Conservation (phyloP, 768 basidiomycete species). For the Suillus luteus region DNA sequence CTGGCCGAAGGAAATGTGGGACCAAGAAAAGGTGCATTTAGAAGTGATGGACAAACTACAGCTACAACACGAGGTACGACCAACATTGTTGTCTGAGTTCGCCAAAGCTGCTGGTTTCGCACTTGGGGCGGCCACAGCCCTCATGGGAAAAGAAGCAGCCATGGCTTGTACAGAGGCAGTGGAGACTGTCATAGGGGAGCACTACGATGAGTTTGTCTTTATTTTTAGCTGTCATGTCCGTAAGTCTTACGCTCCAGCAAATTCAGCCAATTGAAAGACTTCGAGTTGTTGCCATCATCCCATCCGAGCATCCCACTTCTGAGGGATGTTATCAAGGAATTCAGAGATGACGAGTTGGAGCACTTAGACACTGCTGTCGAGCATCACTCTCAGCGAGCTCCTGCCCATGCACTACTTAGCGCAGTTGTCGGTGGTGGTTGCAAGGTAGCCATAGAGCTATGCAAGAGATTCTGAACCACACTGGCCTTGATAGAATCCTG, state of each 20-base stretch:
- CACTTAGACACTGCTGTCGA: conserved; percentile 91
- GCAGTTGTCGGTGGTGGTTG: conserved; percentile 85
- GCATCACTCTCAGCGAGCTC: conserved; percentile 85
- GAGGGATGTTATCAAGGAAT: conserved; percentile 72
- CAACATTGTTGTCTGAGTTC: conserved; percentile 79
- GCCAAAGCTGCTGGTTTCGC: conserved; percentile 89
- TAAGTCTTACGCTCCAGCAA: conserved; percentile 8
- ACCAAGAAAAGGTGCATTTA: conserved; percentile 92
- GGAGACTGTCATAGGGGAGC: conserved; percentile 96
- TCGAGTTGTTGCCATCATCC: conserved; percentile 59
- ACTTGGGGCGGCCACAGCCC: conserved; percentile 80
- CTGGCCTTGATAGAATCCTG: background rate
- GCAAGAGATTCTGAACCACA: conserved; percentile 67
- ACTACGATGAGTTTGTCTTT: conserved; percentile 91
- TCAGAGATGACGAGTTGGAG: conserved; percentile 93
- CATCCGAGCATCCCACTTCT: conserved; percentile 83
- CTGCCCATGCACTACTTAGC: conserved; percentile 88
- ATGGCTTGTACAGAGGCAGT: conserved; percentile 99
- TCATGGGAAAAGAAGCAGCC: conserved; percentile 90
- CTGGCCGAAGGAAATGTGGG: conserved; percentile 90
- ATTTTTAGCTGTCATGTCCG: background rate
- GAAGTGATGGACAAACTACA: conserved; percentile 84
- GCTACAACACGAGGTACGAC: conserved; percentile 79
- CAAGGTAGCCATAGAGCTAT: conserved; percentile 86
- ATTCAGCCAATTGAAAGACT: conserved; percentile 76